Percentiles rank a stretch among this genome's conserved stretches.
Evolutionary conservation across 164 flowering plant species (phyloP).

Genomic region (Stephania japonica): DNA sequence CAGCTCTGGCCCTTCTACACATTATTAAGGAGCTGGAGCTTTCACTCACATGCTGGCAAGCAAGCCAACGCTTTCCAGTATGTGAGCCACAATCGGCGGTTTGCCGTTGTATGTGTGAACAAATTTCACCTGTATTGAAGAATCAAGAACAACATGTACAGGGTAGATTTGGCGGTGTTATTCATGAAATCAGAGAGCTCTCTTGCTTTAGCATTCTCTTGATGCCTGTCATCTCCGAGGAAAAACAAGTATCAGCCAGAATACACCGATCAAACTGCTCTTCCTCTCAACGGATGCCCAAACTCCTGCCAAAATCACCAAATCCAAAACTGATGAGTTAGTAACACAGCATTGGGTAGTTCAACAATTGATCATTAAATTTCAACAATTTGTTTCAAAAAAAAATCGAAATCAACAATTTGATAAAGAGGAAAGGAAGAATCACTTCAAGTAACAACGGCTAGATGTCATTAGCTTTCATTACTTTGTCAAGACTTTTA

Average conservation of each 20-base stretch:
- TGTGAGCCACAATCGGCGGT: background rate
- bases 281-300: conserved; percentile 38
- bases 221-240: background rate
- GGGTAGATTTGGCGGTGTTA: background rate
- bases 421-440: too few species aligned
- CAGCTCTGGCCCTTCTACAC: conserved; percentile 17
- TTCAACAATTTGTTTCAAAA: too few species aligned
- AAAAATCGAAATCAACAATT: too few species aligned
- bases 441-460: too few species aligned
- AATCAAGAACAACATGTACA: background rate
- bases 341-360: background rate
- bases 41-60: background rate
- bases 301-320: conserved; percentile 27
- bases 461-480: too few species aligned
- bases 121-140: background rate
- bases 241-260: background rate
- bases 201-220: background rate
- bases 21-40: conserved; percentile 7
- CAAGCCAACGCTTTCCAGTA: background rate
- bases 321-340: background rate
- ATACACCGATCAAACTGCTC: background rate
- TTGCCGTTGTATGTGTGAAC: background rate
- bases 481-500: too few species aligned
- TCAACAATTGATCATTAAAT: too few species aligned
- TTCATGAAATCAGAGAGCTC: too few species aligned